A percentile compares a stretch with the other conserved stretches of the same genome.
Conservation (phyloP, 2,329 filamentous ascomycete species). For the Diaporthe citriasiana region DNA sequence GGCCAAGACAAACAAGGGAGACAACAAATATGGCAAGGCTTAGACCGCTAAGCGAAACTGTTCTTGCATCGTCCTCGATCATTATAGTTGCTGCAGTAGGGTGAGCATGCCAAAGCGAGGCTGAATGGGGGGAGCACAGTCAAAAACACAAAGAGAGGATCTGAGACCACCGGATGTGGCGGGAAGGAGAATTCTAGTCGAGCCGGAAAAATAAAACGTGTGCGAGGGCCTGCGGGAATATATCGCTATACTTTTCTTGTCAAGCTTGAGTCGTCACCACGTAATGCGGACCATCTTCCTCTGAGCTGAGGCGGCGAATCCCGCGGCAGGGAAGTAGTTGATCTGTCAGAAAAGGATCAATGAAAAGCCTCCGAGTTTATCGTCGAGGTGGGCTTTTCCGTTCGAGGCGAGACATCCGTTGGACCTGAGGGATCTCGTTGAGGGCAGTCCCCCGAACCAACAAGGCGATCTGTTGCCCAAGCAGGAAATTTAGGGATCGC, state of each 20-base stretch:
- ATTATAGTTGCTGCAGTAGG: neutral
- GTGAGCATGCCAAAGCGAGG: neutral
- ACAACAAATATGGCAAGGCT: constrained; percentile 44
- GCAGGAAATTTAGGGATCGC: constrained; percentile 10
- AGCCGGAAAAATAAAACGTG: neutral
- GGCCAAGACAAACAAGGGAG: constrained; percentile 42
- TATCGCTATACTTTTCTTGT: constrained; percentile 2
- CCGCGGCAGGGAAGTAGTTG: constrained; percentile 9
- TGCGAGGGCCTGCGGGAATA: constrained; percentile 5
- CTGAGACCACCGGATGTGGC: neutral
- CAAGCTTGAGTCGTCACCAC: neutral
- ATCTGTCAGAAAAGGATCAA: constrained; percentile 19
- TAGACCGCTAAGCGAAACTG: constrained; percentile 23
- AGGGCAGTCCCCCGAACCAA: constrained; percentile 3
- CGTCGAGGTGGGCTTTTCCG: neutral
- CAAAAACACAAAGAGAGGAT: neutral
- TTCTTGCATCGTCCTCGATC: constrained; percentile 11
- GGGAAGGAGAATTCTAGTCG: constrained; percentile 12
- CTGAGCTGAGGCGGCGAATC: constrained; percentile 16
- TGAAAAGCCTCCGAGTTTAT: constrained; percentile 11
- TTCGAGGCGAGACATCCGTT: constrained; percentile 20
- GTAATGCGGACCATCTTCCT: constrained; percentile 4
- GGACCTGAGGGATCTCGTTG: constrained; percentile 6
- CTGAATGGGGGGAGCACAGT: neutral
- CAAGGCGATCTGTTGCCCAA: constrained; percentile 14